Conservation (phyloP, 2,329 filamentous ascomycete species). For the Sordariomycetes sp. region DNA sequence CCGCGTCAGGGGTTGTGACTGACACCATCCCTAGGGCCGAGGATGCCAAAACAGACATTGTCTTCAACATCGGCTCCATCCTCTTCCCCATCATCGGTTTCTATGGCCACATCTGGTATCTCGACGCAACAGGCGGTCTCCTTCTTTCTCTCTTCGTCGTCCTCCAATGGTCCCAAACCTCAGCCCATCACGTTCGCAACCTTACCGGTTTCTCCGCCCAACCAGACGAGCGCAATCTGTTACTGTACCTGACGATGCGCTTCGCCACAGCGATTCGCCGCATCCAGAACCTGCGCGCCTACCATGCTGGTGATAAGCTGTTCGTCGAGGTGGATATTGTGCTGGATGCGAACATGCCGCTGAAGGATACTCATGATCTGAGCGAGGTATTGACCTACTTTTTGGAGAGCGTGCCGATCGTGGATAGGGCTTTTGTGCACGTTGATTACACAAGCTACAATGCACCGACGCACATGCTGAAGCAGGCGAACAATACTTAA, state of each 20-base stretch:
- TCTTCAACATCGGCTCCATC: conserved; percentile 87
- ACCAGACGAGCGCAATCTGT: conserved; percentile 72
- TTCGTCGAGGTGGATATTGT: conserved; percentile 79
- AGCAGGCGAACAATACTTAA: conserved; percentile 16
- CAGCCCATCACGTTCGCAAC: conserved; percentile 69
- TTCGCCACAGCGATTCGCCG: conserved; percentile 82
- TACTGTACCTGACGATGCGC: conserved; percentile 87
- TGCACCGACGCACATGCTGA: conserved; percentile 48
- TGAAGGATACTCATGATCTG: conserved; percentile 76
- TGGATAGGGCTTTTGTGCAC: conserved; percentile 64
- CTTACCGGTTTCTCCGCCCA: conserved; percentile 70
- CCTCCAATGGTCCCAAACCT: conserved; percentile 67
- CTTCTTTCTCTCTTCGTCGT: conserved; percentile 73
- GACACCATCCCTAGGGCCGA: conserved; percentile 26
- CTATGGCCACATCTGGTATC: conserved; percentile 72
- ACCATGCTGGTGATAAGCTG: conserved; percentile 77
- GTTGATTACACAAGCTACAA: conserved; percentile 56
- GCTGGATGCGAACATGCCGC: conserved; percentile 62
- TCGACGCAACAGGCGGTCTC: conserved; percentile 71
- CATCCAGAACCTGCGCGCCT: conserved; percentile 78
- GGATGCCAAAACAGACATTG: conserved; percentile 61
- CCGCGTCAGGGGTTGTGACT: no score
- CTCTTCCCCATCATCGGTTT: conserved; percentile 75
- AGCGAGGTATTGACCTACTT: conserved; percentile 74
- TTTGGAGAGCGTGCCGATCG: conserved; percentile 72